Conservation (phyloP, 331 rosid genomes). For the Quercus lobata region DNA sequence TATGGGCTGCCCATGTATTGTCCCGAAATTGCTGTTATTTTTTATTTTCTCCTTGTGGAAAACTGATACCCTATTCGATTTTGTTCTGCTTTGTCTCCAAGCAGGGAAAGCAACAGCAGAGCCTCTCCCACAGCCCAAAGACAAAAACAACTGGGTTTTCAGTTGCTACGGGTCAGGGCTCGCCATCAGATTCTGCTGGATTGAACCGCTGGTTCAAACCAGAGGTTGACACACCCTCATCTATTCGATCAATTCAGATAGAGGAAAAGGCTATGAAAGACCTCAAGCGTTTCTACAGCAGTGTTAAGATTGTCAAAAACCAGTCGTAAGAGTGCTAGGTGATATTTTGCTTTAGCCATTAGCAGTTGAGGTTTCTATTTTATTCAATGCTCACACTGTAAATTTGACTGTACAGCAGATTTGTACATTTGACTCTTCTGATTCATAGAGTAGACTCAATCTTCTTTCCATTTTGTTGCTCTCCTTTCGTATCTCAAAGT, state of each 20-base stretch:
- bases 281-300: slow-evolving; percentile 87
- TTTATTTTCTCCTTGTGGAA: not conserved
- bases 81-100: slow-evolving; percentile 5
- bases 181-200: slow-evolving; percentile 65
- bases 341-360: slow-evolving; percentile 17
- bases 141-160: slow-evolving; percentile 74
- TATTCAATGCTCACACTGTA: slow-evolving; percentile 28
- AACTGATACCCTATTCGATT: not conserved
- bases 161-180: slow-evolving; percentile 59
- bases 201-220: slow-evolving; percentile 94
- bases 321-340: slow-evolving; percentile 24
- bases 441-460: slow-evolving; percentile 13
- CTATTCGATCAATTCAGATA: slow-evolving; percentile 89
- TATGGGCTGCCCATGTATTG: not conserved
- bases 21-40: not conserved
- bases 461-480: slow-evolving; percentile 5
- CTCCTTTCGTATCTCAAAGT: slow-evolving; percentile 20
- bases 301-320: slow-evolving; percentile 76
- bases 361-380: slow-evolving; percentile 10
- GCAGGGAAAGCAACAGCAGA: slow-evolving; percentile 71
- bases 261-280: slow-evolving; percentile 97
- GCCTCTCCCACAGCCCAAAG: slow-evolving; percentile 68
- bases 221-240: slow-evolving; percentile 70
- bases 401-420: slow-evolving; percentile 49
- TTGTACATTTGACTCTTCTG: slow-evolving; percentile 34